These are phyloP conservation scores for Pseudoscleropodium purum DNA, from an alignment of 225 moss, liverwort and hornwort genomes.

Conservation along the genomic window DNA sequence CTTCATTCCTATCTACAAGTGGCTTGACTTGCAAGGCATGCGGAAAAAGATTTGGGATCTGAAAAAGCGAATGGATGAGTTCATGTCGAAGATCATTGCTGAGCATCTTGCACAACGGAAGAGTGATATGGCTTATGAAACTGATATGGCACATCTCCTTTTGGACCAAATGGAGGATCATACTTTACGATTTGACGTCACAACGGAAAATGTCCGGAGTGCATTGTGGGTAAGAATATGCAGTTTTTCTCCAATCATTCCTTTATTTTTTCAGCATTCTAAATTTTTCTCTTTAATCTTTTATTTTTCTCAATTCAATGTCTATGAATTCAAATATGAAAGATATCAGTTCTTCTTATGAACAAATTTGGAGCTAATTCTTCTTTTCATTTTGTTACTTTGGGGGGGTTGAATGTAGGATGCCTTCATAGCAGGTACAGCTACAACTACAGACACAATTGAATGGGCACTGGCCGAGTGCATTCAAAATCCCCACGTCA, in stretches of 20 bases:
- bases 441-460: not conserved
- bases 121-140: not conserved
- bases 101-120: not conserved
- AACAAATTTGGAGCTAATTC: too few species aligned
- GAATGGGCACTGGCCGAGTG: slow-evolving; percentile 16
- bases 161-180: not conserved
- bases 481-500: not conserved
- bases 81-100: not conserved
- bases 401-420: not conserved
- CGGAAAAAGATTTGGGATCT: not conserved
- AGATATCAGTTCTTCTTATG: too few species aligned
- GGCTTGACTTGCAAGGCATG: not conserved
- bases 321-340: not conserved
- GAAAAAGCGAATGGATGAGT: not conserved
- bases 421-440: not conserved
- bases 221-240: not conserved
- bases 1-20: not conserved
- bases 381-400: too few species aligned
- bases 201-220: not conserved
- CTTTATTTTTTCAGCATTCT: too few species aligned
- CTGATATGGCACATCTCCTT: not conserved
- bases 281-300: not conserved
- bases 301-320: not conserved
- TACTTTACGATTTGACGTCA: not conserved
- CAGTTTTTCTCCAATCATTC: not conserved